These are phyloP conservation scores for Rhizopogon rudus DNA, from an alignment of 768 basidiomycete species.

Conservation along the genomic window DNA sequence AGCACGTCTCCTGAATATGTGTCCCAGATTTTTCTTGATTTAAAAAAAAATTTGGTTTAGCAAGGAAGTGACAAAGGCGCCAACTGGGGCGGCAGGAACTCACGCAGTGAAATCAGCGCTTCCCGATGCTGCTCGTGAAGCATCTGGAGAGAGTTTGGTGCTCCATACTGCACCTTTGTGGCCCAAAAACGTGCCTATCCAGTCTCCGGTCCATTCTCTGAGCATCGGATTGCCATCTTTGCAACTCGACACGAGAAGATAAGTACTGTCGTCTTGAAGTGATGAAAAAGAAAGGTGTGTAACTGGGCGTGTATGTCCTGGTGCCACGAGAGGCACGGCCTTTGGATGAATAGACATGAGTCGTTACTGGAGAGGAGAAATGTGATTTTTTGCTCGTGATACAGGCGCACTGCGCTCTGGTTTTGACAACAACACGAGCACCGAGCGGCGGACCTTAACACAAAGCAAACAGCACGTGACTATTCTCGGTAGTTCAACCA, in stretches of 20 bases:
- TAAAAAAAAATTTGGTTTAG: neutral
- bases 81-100: conserved; percentile 24
- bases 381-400: conserved; percentile 10
- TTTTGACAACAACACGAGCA: conserved; percentile 1
- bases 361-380: conserved; percentile 21
- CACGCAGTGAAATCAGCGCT: conserved; percentile 98
- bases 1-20: conserved; percentile 82
- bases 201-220: conserved; percentile 96
- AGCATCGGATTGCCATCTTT: conserved; percentile 99
- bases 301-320: conserved; percentile 84
- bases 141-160: conserved; percentile 84
- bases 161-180: conserved; percentile 98
- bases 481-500: neutral
- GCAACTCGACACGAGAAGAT: conserved; percentile 91
- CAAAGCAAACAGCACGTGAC: neutral
- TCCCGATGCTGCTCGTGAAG: conserved; percentile 82
- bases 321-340: conserved; percentile 76
- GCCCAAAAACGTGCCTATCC: conserved; percentile 91
- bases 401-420: conserved; percentile 49
- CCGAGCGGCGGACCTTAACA: no score
- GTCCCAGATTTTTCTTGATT: conserved; percentile 88
- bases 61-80: conserved; percentile 1
- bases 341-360: conserved; percentile 62
- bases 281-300: conserved; percentile 92
- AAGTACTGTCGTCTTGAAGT: conserved; percentile 79